phyloP scores from a whole-genome alignment of 441 rosid species.

The Daphne laureola region DNA sequence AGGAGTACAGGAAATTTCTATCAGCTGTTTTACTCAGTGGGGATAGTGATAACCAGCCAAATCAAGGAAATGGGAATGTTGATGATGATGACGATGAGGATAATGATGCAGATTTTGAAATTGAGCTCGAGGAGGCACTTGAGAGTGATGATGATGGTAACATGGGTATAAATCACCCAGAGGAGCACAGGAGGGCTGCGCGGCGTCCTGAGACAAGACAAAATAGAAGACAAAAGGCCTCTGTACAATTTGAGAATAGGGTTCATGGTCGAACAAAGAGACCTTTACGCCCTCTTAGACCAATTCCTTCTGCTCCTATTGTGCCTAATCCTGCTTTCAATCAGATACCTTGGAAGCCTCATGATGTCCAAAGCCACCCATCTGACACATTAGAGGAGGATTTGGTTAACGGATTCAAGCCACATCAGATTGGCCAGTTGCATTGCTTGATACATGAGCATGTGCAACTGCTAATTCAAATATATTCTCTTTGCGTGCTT shows the following conservation, averaged over 20 bases:
- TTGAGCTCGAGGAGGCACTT: constrained; percentile 88
- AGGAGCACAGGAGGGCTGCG: constrained; percentile 26
- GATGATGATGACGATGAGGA: constrained; percentile 83
- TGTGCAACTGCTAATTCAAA: constrained; percentile 87
- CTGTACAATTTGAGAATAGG: constrained; percentile 37
- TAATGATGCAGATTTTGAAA: constrained; percentile 93
- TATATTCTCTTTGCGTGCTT: constrained; percentile 66
- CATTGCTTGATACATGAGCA: constrained; percentile 81
- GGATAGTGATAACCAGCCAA: constrained; percentile 39
- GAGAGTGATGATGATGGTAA: constrained; percentile 70
- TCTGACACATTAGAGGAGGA: constrained; percentile 26
- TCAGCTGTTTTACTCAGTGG: constrained; percentile 70
- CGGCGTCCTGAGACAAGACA: constrained; percentile 82
- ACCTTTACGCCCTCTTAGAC: constrained; percentile 73
- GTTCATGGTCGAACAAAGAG: constrained; percentile 61
- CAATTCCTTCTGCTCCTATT: constrained; percentile 41
- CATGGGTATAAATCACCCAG: constrained; percentile 28
- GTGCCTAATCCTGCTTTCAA: constrained; percentile 22
- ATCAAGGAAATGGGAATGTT: constrained; percentile 30
- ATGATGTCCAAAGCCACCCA: constrained; percentile 19
- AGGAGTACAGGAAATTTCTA: constrained; percentile 88
- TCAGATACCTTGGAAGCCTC: constrained; percentile 28
- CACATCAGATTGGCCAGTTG: constrained; percentile 70
- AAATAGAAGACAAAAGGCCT: constrained; percentile 55
- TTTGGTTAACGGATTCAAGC: constrained; percentile 53